phyloP scores from a whole-genome alignment of 495 filamentous ascomycete genomes.

The Penicillium pulvis region DNA sequence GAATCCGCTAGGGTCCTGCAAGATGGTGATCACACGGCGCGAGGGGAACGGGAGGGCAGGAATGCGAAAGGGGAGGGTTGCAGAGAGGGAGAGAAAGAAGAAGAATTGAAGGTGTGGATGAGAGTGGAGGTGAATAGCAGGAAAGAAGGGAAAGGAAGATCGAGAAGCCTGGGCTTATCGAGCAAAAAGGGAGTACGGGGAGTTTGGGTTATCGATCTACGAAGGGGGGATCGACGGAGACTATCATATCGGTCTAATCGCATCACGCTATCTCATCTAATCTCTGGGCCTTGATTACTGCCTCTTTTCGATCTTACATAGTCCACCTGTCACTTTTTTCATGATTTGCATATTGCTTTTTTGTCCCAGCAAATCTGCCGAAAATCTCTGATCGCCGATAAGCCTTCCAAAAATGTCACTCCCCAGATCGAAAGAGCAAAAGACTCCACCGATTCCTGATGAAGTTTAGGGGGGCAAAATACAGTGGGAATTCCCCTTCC shows the following conservation, averaged over 20 bases:
- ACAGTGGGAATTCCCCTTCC: slow-evolving; percentile 33
- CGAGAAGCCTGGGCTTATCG: background rate
- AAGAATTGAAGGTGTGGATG: background rate
- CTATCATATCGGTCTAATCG: slow-evolving; percentile 18
- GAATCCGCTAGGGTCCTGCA: slow-evolving; percentile 28
- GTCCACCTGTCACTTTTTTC: slow-evolving; percentile 2
- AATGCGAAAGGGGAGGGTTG: slow-evolving; percentile 7
- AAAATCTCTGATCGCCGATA: slow-evolving; percentile 13
- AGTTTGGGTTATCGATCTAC: slow-evolving; percentile 35
- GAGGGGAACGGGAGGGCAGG: slow-evolving; percentile 2
- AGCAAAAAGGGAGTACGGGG: slow-evolving; percentile 21
- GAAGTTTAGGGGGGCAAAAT: slow-evolving; percentile 29
- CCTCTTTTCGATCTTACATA: slow-evolving; percentile 4
- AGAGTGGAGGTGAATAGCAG: background rate
- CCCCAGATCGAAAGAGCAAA: slow-evolving; percentile 36
- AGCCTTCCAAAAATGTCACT: slow-evolving; percentile 14
- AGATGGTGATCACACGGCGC: slow-evolving; percentile 22
- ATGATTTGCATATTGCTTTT: slow-evolving; percentile 14
- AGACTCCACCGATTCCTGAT: slow-evolving; percentile 37
- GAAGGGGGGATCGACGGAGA: slow-evolving; percentile 32
- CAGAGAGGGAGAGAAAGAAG: background rate
- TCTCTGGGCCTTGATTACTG: slow-evolving; percentile 11
- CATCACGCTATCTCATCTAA: slow-evolving; percentile 28
- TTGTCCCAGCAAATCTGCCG: background rate
- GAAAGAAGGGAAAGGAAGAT: background rate